These are phyloP conservation scores for Berberis vulgaris DNA, from an alignment of 164 flowering plant species.

Conservation along the genomic window DNA sequence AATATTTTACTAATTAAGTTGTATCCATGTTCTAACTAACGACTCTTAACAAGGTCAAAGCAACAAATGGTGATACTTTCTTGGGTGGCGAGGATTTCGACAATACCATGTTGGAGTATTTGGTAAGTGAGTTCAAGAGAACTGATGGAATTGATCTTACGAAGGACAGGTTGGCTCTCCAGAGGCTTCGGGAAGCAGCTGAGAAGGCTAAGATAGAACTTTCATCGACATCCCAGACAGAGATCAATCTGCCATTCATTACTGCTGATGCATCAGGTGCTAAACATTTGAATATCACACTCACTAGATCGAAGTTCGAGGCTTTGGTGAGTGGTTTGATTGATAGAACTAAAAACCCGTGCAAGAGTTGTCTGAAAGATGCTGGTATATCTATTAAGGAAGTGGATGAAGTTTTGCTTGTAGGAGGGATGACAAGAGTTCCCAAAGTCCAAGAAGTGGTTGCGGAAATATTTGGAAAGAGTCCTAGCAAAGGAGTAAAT, in stretches of 20 bases:
- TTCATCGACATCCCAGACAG: background rate
- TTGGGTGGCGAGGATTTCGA: no score
- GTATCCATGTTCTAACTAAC: background rate
- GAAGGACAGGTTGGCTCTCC: background rate
- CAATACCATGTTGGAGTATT: background rate
- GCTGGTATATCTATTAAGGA: background rate
- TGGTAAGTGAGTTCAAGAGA: background rate
- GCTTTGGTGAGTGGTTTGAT: background rate
- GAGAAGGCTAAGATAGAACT: background rate
- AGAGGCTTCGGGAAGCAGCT: no score
- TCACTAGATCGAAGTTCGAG: background rate
- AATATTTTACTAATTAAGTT: background rate
- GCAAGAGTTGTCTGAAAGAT: conserved; percentile 2
- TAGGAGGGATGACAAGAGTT: background rate
- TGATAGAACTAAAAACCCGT: background rate
- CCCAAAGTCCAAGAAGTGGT: conserved; percentile 6
- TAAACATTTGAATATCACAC: background rate
- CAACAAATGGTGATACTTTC: no score
- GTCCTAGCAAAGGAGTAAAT: conserved; percentile 7
- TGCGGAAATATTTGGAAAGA: conserved; percentile 3
- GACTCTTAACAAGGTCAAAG: background rate
- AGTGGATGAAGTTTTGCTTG: background rate
- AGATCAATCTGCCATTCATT: background rate
- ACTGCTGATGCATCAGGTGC: no score
- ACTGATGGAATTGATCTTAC: background rate